Base-by-base conservation (phyloP, 1,284 basidiomycete genomes). In the Wallemia ichthyophaga region DNA sequence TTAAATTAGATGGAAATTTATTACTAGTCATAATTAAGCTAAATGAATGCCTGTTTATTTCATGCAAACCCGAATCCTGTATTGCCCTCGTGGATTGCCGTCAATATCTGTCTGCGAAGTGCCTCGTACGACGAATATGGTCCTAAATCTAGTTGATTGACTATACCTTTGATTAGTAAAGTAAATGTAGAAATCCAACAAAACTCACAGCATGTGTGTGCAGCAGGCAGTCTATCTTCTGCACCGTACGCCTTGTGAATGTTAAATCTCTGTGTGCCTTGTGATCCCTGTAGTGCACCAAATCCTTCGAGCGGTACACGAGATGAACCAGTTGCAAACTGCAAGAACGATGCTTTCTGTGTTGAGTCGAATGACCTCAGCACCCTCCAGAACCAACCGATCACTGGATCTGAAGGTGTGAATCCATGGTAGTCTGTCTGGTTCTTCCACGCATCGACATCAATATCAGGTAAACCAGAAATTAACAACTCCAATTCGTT, bases 381-480 rank as follows among this genome's bases (percentile, higher is more conserved):
- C 1, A 92, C 91, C 64, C 94, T 79, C 94, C 94, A 99, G 83
- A 89, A 96, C 91, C 92, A 98, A 28, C 87, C 82, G 61, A 98
- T 85, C 66, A 92, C 87, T 1, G 91, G 85, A 70, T 98, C 92
- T 2, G 82, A 83, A 64, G 81, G 78, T 9, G 75, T 77, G 68
- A 85, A 86, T 56, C 86, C 85, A 64, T 83, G 85, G 72, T 88
- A 83, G 68, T 89, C 87, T 1, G 87, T 92, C 25, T 91, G 85
- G 56, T 88, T 86, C 64, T 89, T 82, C 83, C 92, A 94, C 70
- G 95, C 92, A 68, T 98, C 92, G 1, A 96, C 88, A 65, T 98
- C 91, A 63, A 98, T 89, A 65, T 94, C 91, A n/a, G 92, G 91
- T 24, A 95, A 84, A 26, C 91, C 92, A 0, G 91, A 95, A 64